Evolutionary conservation across 75 land plant species (phyloP), one percentile per base, ranked within the genome.

Genomic region (Pinus taeda): DNA sequence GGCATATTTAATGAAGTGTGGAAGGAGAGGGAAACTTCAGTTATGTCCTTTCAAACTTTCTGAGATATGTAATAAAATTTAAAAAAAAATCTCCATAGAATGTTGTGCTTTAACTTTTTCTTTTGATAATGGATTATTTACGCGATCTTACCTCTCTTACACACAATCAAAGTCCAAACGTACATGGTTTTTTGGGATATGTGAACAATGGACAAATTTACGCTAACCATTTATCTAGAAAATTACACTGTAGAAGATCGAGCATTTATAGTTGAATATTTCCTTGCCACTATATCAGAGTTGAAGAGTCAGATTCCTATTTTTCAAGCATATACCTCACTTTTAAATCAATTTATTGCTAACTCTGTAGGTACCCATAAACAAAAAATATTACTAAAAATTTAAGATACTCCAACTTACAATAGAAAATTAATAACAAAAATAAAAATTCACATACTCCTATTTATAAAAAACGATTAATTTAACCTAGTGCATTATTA

Each of bases 11-110:
- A 83, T 90, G 22, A 92, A 92, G 75, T 90, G 90, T 86, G 95
- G 95, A 20, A 82, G 95, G 4, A 82, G 95, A 79, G 94, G 95
- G 71, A 90, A 88, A 78, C 94, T 92, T 33, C 90, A 92, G 65
- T 92, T 92, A 76, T 90, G 90, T 58, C 95, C 95, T 8, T 92
- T 92, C 78, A 85, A 88, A 72, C 90, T 90, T 79, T 88, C 92
- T n/a, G 83, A 74, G 1, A 92, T 92, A 84, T 84, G 90, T 36
- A 42, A 42, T 42, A 42, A 3, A 4, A 42, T 42, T 42, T 42
- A 4, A 42, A 42, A 42, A 42, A 1, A 42, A 0, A 4, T 42
- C 45, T 42, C 45, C 5, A 67, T 20, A n/a, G 49, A 45, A 9
- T 67, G n/a, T 67, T 18, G 13, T 20, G 11, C n/a, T 59, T 59